Base-by-base conservation (phyloP, 1,284 basidiomycete species). In the Apiotrichum gamsii region DNA sequence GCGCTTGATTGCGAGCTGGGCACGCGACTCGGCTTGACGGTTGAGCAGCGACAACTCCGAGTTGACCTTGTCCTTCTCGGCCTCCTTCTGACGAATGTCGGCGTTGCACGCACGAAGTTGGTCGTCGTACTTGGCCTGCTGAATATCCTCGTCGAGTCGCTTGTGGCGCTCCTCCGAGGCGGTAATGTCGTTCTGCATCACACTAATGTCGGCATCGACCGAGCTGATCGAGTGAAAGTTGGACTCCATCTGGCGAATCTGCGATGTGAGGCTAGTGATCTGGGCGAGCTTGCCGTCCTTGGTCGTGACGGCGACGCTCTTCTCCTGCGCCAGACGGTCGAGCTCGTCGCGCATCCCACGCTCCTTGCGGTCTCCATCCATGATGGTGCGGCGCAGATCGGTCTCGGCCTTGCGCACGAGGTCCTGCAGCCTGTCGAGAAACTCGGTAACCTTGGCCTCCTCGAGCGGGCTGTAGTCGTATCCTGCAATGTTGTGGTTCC, bases 11-110 rank as follows among this genome's bases (percentile, higher is more conserved):
- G 84, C 81, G 37, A 97, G 71, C 58, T 83, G 84, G 1, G 91
- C 90, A 31, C 93, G 78, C 1, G 82, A 76, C 53, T 93, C 87
- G 0, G 88, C 84, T 64, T 96, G 90, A 31, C 81, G 67, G 61
- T 84, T 90, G 50, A 96, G 72, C 1, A 77, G 72, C 28, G 81
- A 78, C 38, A 94, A 75, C 59, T 97, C 91, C 1, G 71, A 58
- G 48, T 83, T 88, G 46, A 91, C 71, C 20, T 73, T 72, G 25
- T 94, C 90, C 21, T 86, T 77, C 41, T 76, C 76, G 23, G 81
- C 80, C 56, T 96, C 90, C 50, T 89, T 75, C 25, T 67, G 65
- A 25, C 82, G 77, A 19, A 78, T 75, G 47, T 80, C 78, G 6
- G 74, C 67, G 0, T 73, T 73, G 46, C 82, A 81, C 44, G 83